Evolutionary conservation across 2,329 filamentous ascomycete genomes (phyloP), one percentile per base, ranked within the genome.

Genomic region (Gnomoniopsis smithogilvyi): DNA sequence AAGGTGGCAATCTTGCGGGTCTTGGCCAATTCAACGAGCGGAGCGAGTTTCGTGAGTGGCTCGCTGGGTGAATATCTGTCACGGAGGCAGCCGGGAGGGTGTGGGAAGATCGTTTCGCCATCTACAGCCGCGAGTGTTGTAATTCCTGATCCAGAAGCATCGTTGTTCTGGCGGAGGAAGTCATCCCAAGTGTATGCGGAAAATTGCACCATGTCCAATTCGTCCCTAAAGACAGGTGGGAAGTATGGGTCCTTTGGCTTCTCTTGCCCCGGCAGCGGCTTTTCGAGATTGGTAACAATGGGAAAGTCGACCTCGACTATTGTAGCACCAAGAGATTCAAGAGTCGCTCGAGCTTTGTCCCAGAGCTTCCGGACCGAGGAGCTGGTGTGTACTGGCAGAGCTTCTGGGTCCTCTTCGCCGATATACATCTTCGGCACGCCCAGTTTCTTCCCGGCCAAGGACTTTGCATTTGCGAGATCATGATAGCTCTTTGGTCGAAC

Each of bases 141-240:
- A 38, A 75, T 68, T 1, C 70, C 72, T 4, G 43, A 46, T 17
- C 19, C 1, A 6, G 43, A 19, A 0, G 69, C 49, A 57, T 80
- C 77, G 8, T 67, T 67, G 60, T 80, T 80, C 1, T 67, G 60
- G 2, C 64, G 61, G 2, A 83, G 69, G 54, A 83, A 84, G 48
- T 78, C 75, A 57, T 83, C 75, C 80, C 81, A 83, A 0, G 76
- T 74, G 62, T 78, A 76, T 1, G 80, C 78, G 2, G 82, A 76
- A 1, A 82, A 69, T n/a, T 75, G 68, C 21, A 78, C 72, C 57
- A 79, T 72, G 63, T 82, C 80, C 26, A 74, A 72, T 51, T 66
- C 67, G 43, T 77, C 71, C 1, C 73, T 69, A 1, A 77, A 75
- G 33, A 76, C 71, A 6, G 74, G 70, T n/a, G 43, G 43, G n/a